Conservation (phyloP, 192 early-diverging fungal genomes). For the Entophlyctis luteolus region DNA sequence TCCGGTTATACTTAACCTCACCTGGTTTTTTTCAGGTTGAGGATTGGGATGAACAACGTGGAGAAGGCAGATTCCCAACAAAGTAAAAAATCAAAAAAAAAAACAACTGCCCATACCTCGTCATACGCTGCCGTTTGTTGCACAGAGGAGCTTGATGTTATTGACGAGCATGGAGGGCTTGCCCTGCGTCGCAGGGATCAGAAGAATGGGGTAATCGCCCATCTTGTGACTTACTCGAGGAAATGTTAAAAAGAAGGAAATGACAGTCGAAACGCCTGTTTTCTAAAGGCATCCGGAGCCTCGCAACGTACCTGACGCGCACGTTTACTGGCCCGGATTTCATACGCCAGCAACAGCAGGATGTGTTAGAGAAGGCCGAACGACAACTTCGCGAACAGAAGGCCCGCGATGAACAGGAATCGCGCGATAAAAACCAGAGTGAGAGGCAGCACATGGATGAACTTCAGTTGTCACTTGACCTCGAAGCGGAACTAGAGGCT, state of each 20-base stretch:
- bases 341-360: neutral
- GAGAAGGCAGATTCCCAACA: no score
- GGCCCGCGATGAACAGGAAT: neutral
- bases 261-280: conserved; percentile 22
- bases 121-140: no score
- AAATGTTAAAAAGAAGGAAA: neutral
- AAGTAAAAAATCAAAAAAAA: no score
- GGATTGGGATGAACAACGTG: no score
- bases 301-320: conserved; percentile 18
- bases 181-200: neutral
- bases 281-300: conserved; percentile 16
- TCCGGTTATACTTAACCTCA: no score
- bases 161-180: conserved; percentile 21
- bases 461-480: neutral
- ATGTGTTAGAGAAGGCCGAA: neutral
- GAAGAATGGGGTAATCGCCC: conserved; percentile 13
- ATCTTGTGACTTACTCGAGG: neutral
- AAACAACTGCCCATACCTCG: no score
- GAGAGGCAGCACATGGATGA: neutral
- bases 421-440: neutral
- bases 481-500: neutral
- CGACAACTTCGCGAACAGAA: neutral
- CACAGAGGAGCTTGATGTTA: no score
- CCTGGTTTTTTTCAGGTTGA: no score
- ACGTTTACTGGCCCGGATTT: neutral